phyloP scores from a whole-genome alignment of 2,329 filamentous ascomycete species.

The Aphanoascus verrucosus region DNA sequence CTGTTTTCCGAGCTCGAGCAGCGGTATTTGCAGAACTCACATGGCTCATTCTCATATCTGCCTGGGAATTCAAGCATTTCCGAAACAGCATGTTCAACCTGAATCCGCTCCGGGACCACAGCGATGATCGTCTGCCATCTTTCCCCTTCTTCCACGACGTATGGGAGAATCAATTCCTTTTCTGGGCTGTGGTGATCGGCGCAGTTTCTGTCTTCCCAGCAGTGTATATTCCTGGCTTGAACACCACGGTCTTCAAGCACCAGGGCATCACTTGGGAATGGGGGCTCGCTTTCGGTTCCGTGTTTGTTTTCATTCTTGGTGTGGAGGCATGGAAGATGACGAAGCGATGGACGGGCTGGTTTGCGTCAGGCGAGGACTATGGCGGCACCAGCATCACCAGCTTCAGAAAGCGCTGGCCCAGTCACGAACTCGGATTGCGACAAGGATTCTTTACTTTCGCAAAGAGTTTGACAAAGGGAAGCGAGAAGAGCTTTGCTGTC shows the following conservation, averaged over 20 bases:
- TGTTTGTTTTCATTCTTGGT: constrained; percentile 47
- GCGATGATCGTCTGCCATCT: constrained; percentile 20
- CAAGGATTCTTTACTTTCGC: constrained; percentile 28
- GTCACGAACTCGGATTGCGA: constrained; percentile 21
- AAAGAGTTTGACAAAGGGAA: constrained; percentile 22
- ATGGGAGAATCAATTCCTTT: constrained; percentile 43
- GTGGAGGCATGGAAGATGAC: constrained; percentile 50
- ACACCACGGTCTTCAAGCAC: constrained; percentile 51
- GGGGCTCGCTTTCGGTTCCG: constrained; percentile 48
- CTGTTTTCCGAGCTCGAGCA: constrained; percentile 40
- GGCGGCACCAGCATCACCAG: constrained; percentile 18
- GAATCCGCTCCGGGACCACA: constrained; percentile 24
- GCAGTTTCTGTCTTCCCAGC: constrained; percentile 43
- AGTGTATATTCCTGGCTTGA: constrained; percentile 51
- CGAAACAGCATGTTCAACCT: constrained; percentile 48
- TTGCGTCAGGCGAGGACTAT: constrained; percentile 23
- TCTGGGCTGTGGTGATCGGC: constrained; percentile 39
- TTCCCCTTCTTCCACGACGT: constrained; percentile 33
- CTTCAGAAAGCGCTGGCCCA: constrained; percentile 18
- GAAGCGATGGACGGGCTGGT: constrained; percentile 38
- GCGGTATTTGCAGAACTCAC: constrained; percentile 49
- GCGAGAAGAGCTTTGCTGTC: constrained; percentile 19
- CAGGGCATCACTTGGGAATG: constrained; percentile 53
- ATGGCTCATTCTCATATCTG: constrained; percentile 47
- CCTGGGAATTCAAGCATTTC: constrained; percentile 47